Conservation (phyloP, 108 stramenopile species). For the Cylindrotheca fusiformis region DNA sequence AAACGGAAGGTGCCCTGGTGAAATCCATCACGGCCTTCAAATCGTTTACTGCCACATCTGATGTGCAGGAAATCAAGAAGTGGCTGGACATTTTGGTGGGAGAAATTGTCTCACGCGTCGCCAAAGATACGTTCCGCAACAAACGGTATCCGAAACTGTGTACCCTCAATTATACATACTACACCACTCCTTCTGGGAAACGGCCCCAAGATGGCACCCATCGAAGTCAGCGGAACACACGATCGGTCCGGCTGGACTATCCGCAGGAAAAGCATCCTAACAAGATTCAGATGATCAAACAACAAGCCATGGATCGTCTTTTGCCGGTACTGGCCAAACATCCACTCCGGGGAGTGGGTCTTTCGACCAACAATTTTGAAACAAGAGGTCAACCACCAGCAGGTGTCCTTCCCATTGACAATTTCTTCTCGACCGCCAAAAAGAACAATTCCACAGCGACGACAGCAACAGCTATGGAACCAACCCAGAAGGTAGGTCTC, state of each 20-base stretch:
- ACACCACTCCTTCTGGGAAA: slow-evolving; percentile 10
- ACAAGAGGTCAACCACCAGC: slow-evolving; percentile 6
- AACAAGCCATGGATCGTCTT: slow-evolving; percentile 26
- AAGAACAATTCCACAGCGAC: not conserved
- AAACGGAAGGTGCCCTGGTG: slow-evolving; percentile 61
- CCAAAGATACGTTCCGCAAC: slow-evolving; percentile 61
- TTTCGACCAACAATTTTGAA: slow-evolving; percentile 32
- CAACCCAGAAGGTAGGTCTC: not conserved
- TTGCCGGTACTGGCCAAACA: slow-evolving; percentile 15
- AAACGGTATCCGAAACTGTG: slow-evolving; percentile 64
- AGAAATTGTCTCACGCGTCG: slow-evolving; percentile 72
- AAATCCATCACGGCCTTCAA: slow-evolving; percentile 88
- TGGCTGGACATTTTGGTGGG: slow-evolving; percentile 68
- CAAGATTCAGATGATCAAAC: slow-evolving; percentile 29
- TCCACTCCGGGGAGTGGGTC: slow-evolving; percentile 24
- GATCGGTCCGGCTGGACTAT: slow-evolving; percentile 19
- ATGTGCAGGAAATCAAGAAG: slow-evolving; percentile 45
- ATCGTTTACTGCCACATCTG: slow-evolving; percentile 43
- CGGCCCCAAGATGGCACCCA: slow-evolving; percentile 18
- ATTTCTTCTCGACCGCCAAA: slow-evolving; percentile 16
- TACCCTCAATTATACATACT: slow-evolving; percentile 62
- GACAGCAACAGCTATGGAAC: not conserved
- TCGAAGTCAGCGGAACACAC: slow-evolving; percentile 1
- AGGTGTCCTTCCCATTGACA: slow-evolving; percentile 10
- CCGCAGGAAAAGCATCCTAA: slow-evolving; percentile 20